A percentile compares a stretch with the other conserved stretches of the same genome.
Conservation (phyloP, 345 rosid genomes). For the Rhodamnia rubescens region DNA sequence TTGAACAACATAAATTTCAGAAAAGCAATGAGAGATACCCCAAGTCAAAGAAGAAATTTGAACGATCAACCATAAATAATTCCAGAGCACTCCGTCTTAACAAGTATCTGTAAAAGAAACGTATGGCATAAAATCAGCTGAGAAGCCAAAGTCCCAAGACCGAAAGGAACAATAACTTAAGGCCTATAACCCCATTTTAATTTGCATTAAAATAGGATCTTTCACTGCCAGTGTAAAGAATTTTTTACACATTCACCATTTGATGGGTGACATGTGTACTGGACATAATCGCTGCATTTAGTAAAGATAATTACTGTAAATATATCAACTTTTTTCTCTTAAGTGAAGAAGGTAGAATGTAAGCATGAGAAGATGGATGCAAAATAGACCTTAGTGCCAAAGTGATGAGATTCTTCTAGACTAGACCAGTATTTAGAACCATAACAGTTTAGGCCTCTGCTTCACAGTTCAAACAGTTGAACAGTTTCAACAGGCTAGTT, state of each 20-base stretch:
- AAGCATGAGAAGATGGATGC: neutral
- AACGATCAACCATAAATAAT: constrained; percentile 92
- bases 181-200: neutral
- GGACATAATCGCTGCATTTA: neutral
- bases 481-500: neutral
- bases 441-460: neutral
- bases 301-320: neutral
- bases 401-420: neutral
- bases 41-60: constrained; percentile 97
- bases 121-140: neutral
- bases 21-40: constrained; percentile 38
- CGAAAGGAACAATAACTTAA: neutral
- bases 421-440: neutral
- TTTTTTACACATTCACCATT: neutral
- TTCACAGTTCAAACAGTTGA: neutral
- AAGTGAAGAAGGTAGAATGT: neutral
- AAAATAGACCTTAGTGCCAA: neutral
- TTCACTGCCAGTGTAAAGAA: neutral
- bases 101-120: constrained; percentile 51
- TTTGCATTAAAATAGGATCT: neutral
- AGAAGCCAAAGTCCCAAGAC: neutral
- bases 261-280: neutral
- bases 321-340: neutral
- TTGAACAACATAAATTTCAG: neutral
- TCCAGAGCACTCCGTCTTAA: constrained; percentile 96